Base-by-base conservation (phyloP, 305 asterid species). In the Coffea humblotiana region DNA sequence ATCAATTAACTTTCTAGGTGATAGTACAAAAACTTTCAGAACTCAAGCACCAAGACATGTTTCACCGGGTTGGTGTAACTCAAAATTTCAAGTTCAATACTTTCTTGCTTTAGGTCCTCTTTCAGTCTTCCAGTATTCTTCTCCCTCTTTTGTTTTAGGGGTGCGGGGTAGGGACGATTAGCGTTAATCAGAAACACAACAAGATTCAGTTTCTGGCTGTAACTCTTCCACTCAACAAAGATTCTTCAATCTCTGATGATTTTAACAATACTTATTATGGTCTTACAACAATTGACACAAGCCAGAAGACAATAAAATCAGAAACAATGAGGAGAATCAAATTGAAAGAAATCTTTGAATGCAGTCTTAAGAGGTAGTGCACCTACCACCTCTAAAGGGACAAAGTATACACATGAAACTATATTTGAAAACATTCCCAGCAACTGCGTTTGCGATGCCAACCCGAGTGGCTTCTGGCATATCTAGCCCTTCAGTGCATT, bases 341-440 rank as follows among this genome's bases (percentile, higher is more conserved):
- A 45, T 40, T 10, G 23, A 60, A 73, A 51, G 51, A 73, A 9
- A 71, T 49, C 66, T 16, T 1, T 2, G 7, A 7, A 40, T 69
- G 65, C 68, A 63, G n/a, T 15, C 12, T 32, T 12, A 64, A 58
- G 40, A 75, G 75, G 47, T 25, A 80, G 79, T 82, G 58, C 52
- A 88, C 97, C 67, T 82, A 93, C 97, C 96, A 95, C 99, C 70
- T 95, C 98, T 87, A 95, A 82, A 54, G 99, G 99, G 58, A 95
- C 98, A 81, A 87, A 95, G 87, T 95, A 95, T 45, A 78, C 92
- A 71, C 97, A 90, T 7, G 99, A 95, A 82, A 89, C 86, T 81
- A 92, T 80, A 84, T 95, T 95, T 71, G 97, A 95, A 65, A 91
- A 83, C 99, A 92, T 91, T 85, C 99, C 99, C 99, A 21, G 97